A percentile compares a stretch with the other conserved stretches of the same genome.
Evolutionary conservation across 345 rosid species (phyloP).

Genomic region (Odontarrhena argentea): DNA sequence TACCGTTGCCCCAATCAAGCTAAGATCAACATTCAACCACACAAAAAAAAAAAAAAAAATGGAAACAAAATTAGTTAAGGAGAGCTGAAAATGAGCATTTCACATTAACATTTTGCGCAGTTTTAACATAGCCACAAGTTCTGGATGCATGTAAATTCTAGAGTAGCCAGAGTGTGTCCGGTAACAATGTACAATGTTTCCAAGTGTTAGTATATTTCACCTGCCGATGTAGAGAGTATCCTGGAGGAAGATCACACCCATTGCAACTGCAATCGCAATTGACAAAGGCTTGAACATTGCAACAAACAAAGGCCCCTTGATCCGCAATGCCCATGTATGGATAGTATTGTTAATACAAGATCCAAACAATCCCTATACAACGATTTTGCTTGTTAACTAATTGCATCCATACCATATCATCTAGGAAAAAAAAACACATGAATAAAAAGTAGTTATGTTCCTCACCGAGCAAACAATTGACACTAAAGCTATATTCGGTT

Average conservation of each 20-base stretch:
- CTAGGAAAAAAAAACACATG: constrained; percentile 1
- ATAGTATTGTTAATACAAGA: constrained; percentile 58
- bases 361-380: constrained; percentile 64
- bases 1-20: constrained; percentile 69
- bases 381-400: neutral
- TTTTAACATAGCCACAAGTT: neutral
- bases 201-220: constrained; percentile 31
- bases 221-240: constrained; percentile 78
- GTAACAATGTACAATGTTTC: neutral
- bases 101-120: neutral
- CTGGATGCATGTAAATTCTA: neutral
- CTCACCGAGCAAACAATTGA: constrained; percentile 86
- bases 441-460: constrained; percentile 28
- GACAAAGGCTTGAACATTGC: constrained; percentile 80
- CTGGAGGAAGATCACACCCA: constrained; percentile 69
- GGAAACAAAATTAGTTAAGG: neutral
- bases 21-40: constrained; percentile 31
- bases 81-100: neutral
- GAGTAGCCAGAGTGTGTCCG: neutral
- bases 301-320: constrained; percentile 75
- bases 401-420: neutral
- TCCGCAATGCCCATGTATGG: constrained; percentile 62
- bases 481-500: constrained; percentile 54
- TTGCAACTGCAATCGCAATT: constrained; percentile 67
- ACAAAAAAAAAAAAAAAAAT: neutral